Evolutionary conservation across 2,329 filamentous ascomycete species (phyloP).

Genomic region (Coniochaeta sp.): DNA sequence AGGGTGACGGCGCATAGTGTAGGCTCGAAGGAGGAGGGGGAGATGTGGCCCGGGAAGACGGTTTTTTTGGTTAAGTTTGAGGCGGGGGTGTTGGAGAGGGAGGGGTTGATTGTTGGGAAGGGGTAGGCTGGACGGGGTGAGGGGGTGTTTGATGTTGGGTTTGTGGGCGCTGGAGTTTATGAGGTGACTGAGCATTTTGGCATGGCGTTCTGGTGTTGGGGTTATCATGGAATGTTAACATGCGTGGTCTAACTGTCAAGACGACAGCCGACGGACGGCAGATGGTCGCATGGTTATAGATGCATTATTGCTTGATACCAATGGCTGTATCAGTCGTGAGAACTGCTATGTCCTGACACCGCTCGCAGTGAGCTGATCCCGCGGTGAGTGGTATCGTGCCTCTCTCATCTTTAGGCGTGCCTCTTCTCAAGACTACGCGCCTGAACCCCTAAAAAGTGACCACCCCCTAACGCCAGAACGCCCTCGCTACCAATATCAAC

Average conservation of each 20-base stretch:
- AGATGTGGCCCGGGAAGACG: constrained; percentile 94
- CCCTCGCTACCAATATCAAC: too few relatives aligned
- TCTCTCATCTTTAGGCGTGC: not conserved
- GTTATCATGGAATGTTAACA: constrained; percentile 5
- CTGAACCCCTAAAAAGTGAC: not conserved
- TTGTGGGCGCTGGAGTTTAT: not conserved
- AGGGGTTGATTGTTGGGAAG: constrained; percentile 61
- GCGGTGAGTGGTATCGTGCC: not conserved
- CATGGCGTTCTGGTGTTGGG: constrained; percentile 7
- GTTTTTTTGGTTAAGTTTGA: constrained; percentile 94
- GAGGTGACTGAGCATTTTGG: constrained; percentile 3
- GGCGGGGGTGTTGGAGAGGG: constrained; percentile 83
- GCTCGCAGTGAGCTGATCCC: not conserved
- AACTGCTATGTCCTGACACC: too few relatives aligned
- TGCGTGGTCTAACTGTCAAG: not conserved
- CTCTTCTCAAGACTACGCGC: too few relatives aligned
- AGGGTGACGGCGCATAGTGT: constrained; percentile 85
- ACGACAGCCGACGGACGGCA: too few relatives aligned
- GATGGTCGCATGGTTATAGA: too few relatives aligned
- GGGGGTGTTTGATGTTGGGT: constrained; percentile 7
- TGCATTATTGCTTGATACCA: too few relatives aligned
- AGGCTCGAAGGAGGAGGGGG: constrained; percentile 47
- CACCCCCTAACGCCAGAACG: constrained; percentile 3
- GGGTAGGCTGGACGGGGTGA: constrained; percentile 33
- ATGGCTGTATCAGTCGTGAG: too few relatives aligned